These are phyloP conservation scores for Coemansia sp. DNA, from an alignment of 192 early-diverging fungal genomes.

Conservation along the genomic window DNA sequence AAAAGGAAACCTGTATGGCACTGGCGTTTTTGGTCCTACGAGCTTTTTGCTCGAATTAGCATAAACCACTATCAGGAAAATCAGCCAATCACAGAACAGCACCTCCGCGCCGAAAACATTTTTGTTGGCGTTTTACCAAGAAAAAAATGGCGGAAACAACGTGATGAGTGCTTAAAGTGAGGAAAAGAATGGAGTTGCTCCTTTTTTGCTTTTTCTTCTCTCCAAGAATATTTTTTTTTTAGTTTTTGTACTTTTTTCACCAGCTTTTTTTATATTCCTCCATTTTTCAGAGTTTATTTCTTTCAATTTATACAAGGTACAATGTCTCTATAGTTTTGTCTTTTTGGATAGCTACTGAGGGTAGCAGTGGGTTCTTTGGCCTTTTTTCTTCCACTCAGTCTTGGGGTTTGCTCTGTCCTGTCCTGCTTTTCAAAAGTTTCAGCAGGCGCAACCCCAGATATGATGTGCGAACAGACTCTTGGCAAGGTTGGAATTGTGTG, in stretches of 20 bases:
- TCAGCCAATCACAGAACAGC: background rate
- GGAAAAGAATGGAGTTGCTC: background rate
- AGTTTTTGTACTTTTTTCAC: background rate
- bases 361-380: too few relatives aligned
- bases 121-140: background rate
- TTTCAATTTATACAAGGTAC: background rate
- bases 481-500: background rate
- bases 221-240: background rate
- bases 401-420: background rate
- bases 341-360: background rate
- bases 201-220: constrained; percentile 3
- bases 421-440: background rate
- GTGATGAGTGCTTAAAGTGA: background rate
- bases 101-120: background rate
- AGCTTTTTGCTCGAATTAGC: background rate
- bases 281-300: too few relatives aligned
- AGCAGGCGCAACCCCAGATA: too few relatives aligned
- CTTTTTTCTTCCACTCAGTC: background rate
- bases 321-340: background rate
- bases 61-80: background rate
- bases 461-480: background rate
- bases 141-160: background rate
- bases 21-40: background rate
- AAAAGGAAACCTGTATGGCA: background rate
- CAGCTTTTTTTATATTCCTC: background rate